phyloP scores from a whole-genome alignment of 192 early-diverging fungal species.

The Mortierella alpina region DNA sequence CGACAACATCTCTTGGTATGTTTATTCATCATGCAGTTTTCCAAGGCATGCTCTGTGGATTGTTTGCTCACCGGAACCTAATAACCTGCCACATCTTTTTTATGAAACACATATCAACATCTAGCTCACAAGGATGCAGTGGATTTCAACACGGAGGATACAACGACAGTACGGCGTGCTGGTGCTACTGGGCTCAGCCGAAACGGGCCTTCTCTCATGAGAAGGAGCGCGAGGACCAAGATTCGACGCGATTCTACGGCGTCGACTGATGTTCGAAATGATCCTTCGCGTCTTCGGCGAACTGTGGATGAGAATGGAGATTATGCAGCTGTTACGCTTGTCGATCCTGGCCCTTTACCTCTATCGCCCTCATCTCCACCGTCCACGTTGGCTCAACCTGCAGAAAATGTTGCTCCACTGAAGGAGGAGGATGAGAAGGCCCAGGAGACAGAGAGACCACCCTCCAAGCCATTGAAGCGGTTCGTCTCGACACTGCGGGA shows the following conservation, averaged over 20 bases:
- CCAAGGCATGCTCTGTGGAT: neutral
- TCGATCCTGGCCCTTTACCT: constrained; percentile 45
- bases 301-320: constrained; percentile 31
- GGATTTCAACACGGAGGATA: constrained; percentile 47
- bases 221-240: constrained; percentile 64
- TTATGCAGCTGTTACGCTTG: constrained; percentile 43
- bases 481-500: constrained; percentile 48
- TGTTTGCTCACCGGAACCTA: too few relatives aligned
- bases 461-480: constrained; percentile 24
- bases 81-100: neutral
- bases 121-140: constrained; percentile 26
- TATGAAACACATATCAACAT: too few relatives aligned
- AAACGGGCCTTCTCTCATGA: constrained; percentile 53
- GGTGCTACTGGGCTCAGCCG: constrained; percentile 38
- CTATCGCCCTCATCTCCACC: constrained; percentile 9
- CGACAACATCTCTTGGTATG: neutral
- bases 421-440: neutral
- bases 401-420: too few relatives aligned
- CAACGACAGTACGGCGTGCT: constrained; percentile 45
- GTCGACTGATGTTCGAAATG: constrained; percentile 21
- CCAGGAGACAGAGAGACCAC: neutral
- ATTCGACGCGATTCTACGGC: constrained; percentile 61
- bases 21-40: too few relatives aligned
- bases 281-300: constrained; percentile 30
- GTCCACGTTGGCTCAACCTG: neutral